Evolutionary conservation across 1,284 basidiomycete genomes (phyloP).

Genomic region (Cryptococcus sp.): DNA sequence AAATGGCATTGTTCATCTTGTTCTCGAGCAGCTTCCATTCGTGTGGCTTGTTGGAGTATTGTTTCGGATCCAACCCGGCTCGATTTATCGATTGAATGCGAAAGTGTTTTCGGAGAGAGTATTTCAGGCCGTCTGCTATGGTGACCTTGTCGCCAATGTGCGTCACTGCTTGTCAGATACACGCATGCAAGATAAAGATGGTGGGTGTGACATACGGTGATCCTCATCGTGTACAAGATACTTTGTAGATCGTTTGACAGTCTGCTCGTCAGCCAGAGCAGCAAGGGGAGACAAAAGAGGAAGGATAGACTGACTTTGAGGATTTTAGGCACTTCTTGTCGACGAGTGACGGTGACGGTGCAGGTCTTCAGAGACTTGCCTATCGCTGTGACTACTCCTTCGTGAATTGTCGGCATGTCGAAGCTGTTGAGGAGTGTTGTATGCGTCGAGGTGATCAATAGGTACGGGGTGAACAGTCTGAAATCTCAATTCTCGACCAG

Average conservation of each 20-base stretch:
- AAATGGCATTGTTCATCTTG: background rate
- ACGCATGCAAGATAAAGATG: background rate
- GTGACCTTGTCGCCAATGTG: conserved; percentile 3
- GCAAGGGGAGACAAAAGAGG: background rate
- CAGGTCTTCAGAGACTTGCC: conserved; percentile 3
- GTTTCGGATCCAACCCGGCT: background rate
- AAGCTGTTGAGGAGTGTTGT: too few relatives aligned
- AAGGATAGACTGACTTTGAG: background rate
- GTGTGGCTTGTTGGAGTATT: background rate
- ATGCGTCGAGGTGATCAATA: too few relatives aligned
- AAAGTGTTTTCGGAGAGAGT: conserved; percentile 4
- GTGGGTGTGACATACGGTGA: background rate
- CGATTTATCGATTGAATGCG: conserved; percentile 2
- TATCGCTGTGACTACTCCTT: conserved; percentile 1
- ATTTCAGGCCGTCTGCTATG: conserved; percentile 2
- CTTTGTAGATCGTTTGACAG: background rate
- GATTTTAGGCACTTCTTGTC: background rate
- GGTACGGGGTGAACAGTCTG: too few relatives aligned
- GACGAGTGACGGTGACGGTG: conserved; percentile 1
- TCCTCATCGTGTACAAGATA: conserved; percentile 6
- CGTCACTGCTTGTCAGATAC: background rate
- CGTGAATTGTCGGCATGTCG: conserved; percentile 5
- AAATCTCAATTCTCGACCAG: too few relatives aligned
- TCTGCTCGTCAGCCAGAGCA: background rate
- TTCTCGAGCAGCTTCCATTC: conserved; percentile 1